These are phyloP conservation scores for Rhododendron vialii DNA, from an alignment of 148 eudicot species.

Conservation along the genomic window DNA sequence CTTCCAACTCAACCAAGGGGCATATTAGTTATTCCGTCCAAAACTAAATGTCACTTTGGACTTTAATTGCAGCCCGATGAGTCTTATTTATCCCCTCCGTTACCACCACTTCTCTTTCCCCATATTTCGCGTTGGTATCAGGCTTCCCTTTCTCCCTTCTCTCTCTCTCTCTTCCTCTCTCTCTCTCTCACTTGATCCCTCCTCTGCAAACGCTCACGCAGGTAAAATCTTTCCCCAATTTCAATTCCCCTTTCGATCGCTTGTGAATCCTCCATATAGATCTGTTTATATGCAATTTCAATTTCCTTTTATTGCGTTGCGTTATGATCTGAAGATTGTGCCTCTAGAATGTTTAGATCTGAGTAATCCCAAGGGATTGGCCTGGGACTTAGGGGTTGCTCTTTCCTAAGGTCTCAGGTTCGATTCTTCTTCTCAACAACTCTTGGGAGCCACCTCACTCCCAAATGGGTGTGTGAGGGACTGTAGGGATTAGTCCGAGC, in stretches of 20 bases:
- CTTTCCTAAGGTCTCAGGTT: too few relatives aligned
- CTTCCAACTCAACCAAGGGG: not conserved
- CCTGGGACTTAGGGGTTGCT: too few relatives aligned
- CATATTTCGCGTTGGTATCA: constrained; percentile 13
- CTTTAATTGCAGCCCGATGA: not conserved
- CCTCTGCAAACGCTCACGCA: constrained; percentile 13
- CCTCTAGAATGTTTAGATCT: not conserved
- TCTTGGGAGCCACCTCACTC: too few relatives aligned
- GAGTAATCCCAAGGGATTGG: not conserved
- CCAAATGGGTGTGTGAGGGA: too few relatives aligned
- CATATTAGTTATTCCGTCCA: constrained; percentile 4
- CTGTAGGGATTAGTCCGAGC: too few relatives aligned
- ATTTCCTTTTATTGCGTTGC: not conserved
- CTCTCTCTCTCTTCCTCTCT: not conserved
- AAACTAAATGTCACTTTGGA: not conserved
- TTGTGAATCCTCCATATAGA: not conserved
- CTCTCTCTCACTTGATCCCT: constrained; percentile 16
- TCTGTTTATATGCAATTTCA: not conserved
- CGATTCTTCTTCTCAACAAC: too few relatives aligned
- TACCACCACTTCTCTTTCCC: not conserved
- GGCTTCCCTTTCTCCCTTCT: not conserved
- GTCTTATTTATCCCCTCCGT: not conserved
- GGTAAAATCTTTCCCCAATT: constrained; percentile 5
- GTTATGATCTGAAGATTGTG: not conserved
- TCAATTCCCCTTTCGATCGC: not conserved